Evolutionary conservation across 306 rosid species (phyloP), one percentile per base, ranked within the genome.

Genomic region (Quercus robur): DNA sequence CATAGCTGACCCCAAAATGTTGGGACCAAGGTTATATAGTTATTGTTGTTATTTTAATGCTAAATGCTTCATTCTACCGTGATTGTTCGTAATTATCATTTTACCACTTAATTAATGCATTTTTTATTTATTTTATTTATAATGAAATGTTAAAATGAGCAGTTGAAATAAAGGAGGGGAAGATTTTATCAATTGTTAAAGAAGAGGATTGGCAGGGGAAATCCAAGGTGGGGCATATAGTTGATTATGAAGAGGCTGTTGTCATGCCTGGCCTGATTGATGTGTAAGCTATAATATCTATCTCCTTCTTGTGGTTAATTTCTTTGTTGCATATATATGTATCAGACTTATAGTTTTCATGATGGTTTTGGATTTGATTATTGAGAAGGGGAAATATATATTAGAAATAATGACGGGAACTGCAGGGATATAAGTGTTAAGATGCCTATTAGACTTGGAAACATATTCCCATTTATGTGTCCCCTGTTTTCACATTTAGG

Each of bases 211-310:
- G 78, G 76, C 73, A 77, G 25, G 86, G 77, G 73, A 81, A 74
- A 71, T 84, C 86, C 80, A 64, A 35, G 84, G 80, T 77, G 18
- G 81, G 69, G 56, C 79, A 86, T 64, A 82, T 91, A 44, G 74
- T 91, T 81, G 96, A 91, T 83, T 95, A 91, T 75, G 90, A 89
- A 81, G 94, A 95, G 38, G 91, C 97, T 71, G 96, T 93, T 81
- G 77, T 95, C 76, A 90, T 93, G 97, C 99, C 98, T 56, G 99
- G 99, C 82, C 78, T 95, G 87, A 89, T 93, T 80, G 99, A 95
- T 73, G 91, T 90, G 98, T 95, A 90, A 90, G 96, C 82, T 58
- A 17, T 58, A 35, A 72, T 38, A 20, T 13, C 26, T 49, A 20
- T 18, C 38, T 73, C 77, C 73, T 75, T 56, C 30, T 38, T 26